phyloP scores from a whole-genome alignment of 352 stramenopile genomes.

The Halophytophthora polymorphica region DNA sequence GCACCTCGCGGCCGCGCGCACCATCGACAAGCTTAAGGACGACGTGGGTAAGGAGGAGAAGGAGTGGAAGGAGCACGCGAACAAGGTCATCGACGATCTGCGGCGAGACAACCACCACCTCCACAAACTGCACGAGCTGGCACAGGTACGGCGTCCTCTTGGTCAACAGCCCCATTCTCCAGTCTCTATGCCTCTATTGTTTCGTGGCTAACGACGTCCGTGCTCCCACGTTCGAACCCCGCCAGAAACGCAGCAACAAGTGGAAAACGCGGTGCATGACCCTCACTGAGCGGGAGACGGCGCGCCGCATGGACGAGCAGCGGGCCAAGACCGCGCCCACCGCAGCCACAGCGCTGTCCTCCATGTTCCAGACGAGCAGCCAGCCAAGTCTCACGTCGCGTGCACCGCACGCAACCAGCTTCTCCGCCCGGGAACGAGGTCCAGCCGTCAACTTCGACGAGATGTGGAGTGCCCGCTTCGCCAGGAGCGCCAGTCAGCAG shows the following conservation, averaged over 20 bases:
- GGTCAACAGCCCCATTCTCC: neutral
- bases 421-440: constrained; percentile 14
- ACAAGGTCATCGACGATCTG: constrained; percentile 53
- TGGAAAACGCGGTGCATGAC: constrained; percentile 64
- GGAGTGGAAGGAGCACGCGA: constrained; percentile 48
- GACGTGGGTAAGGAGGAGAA: constrained; percentile 47
- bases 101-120: constrained; percentile 63
- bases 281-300: constrained; percentile 38
- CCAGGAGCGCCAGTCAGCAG: constrained; percentile 14
- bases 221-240: neutral
- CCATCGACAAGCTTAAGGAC: constrained; percentile 64
- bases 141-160: constrained; percentile 36
- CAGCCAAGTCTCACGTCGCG: constrained; percentile 25
- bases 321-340: constrained; percentile 34
- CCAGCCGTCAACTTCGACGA: constrained; percentile 44
- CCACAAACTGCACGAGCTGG: constrained; percentile 45
- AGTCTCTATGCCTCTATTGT: neutral
- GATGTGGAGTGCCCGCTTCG: constrained; percentile 64
- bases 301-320: constrained; percentile 38
- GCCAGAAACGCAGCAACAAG: constrained; percentile 64
- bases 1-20: constrained; percentile 46
- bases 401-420: constrained; percentile 10
- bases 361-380: constrained; percentile 34
- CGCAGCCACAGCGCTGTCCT: constrained; percentile 15
- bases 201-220: constrained; percentile 1